phyloP scores from a whole-genome alignment of 768 basidiomycete genomes.

The Podaxis carcinomalis region DNA sequence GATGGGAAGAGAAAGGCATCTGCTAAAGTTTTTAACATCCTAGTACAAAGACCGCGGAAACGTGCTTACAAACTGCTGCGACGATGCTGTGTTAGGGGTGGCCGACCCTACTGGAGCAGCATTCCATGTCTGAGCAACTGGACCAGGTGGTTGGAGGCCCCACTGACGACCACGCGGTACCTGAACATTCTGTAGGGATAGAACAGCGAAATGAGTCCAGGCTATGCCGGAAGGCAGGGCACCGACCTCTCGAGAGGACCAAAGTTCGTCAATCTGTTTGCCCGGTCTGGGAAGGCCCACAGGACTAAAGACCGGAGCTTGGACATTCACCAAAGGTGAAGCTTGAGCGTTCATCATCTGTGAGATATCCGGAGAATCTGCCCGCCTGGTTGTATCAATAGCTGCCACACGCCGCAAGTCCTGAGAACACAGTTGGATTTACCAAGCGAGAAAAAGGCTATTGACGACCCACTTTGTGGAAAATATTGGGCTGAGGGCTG shows the following conservation, averaged over 20 bases:
- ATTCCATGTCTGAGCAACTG: background rate
- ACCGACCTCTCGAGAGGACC: conserved; percentile 29
- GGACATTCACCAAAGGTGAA: conserved; percentile 30
- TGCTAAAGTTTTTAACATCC: background rate
- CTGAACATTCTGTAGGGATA: conserved; percentile 17
- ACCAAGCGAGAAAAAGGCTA: background rate
- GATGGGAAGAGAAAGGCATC: conserved; percentile 1
- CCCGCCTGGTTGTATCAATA: conserved; percentile 9
- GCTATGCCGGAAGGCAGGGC: background rate
- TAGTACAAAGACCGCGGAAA: background rate
- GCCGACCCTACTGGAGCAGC: background rate
- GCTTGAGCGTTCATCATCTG: conserved; percentile 8
- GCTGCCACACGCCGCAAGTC: conserved; percentile 13
- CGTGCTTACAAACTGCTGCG: conserved; percentile 1
- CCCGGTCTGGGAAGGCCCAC: conserved; percentile 29
- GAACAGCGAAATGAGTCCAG: background rate
- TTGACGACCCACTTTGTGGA: conserved; percentile 17
- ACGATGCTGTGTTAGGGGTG: background rate
- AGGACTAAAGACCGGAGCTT: conserved; percentile 30
- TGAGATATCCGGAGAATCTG: conserved; percentile 24
- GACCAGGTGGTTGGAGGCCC: background rate
- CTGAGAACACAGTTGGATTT: conserved; percentile 12
- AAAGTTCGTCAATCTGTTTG: conserved; percentile 25
- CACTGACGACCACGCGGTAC: background rate
- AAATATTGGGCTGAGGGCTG: conserved; percentile 17